A percentile compares a stretch with the other conserved stretches of the same genome.
Evolutionary conservation across 192 early-diverging fungal genomes (phyloP).

Genomic region (Mortierella claussenii): DNA sequence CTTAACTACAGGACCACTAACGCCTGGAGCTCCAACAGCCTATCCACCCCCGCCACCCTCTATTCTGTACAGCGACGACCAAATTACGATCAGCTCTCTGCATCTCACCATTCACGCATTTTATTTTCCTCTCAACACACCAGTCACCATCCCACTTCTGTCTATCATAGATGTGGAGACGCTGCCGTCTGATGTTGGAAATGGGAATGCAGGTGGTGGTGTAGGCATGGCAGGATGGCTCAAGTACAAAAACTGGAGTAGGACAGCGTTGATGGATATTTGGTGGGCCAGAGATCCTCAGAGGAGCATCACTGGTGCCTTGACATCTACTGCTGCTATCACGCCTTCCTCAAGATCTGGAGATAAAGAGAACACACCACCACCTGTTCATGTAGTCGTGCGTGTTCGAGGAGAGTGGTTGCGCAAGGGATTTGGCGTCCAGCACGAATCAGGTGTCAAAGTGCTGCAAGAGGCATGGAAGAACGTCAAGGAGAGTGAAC

Average conservation of each 20-base stretch:
- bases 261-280: conserved; percentile 26
- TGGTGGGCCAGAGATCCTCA: conserved; percentile 47
- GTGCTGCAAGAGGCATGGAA: conserved; percentile 48
- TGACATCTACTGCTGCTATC: neutral
- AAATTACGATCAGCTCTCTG: conserved; percentile 47
- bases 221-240: conserved; percentile 37
- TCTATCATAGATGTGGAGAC: conserved; percentile 43
- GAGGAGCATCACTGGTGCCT: neutral
- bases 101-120: conserved; percentile 50
- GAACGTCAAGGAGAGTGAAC: conserved; percentile 40
- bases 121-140: conserved; percentile 49
- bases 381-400: conserved; percentile 42
- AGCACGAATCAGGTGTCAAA: conserved; percentile 39
- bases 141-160: conserved; percentile 35
- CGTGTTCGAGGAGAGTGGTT: conserved; percentile 45
- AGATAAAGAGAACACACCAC: conserved; percentile 11
- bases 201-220: neutral
- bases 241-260: conserved; percentile 51
- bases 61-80: conserved; percentile 47
- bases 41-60: conserved; percentile 44
- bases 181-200: neutral
- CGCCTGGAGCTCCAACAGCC: neutral
- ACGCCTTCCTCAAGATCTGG: conserved; percentile 2
- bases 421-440: conserved; percentile 44
- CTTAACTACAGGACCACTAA: too few species aligned